Base-by-base conservation (phyloP, 2,329 filamentous ascomycete species). In the Dothideomycetidae sp. region DNA sequence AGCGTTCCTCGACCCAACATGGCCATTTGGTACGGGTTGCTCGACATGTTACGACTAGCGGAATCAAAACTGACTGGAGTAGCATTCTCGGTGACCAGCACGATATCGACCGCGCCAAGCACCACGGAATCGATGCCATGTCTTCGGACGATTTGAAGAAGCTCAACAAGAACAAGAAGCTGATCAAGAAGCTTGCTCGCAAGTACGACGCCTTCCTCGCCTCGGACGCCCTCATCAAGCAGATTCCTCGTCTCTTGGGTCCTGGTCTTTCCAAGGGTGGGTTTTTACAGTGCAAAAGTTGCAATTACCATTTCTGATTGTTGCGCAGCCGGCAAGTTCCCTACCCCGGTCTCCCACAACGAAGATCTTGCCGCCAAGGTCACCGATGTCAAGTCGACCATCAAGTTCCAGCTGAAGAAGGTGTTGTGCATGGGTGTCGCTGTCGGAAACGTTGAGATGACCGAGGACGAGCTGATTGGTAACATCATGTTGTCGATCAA, bases 121-220 rank as follows among this genome's bases (percentile, higher is more conserved):
- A 98, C 75, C 82, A 85, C 60, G 88, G 85, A 65, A 77, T 96
- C 55, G 90, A 98, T 63, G 85, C 88, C 71, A 96, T 96, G 90
- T 93, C 83, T 59, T 69, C 83, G 52, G 90, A 98, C 59, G 90
- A 98, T 69, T 71, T 98, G 71, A 98, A 98, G 83, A 98, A 98
- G 81, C 84, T 98, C 55, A 98, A 98, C 81, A 98, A 98, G 84
- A 98, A 98, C 84, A 96, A 98, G 83, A 98, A 98, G 81, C 80
- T 96, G 60, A 94, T 98, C 80, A 98, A 98, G 85, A 98, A 98
- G 81, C 82, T 98, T 53, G 90, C 90, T 49, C 85, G 86, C 78
- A 98, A 98, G 76, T 96, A 98, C 79, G 90, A 98, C 68, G 90
- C 90, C 56, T 98, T 98, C 72, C 70, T 98, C 63, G 81, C 90